These are phyloP conservation scores for Papiliotrema nemorosa DNA, from an alignment of 1,284 basidiomycete genomes.

Conservation along the genomic window DNA sequence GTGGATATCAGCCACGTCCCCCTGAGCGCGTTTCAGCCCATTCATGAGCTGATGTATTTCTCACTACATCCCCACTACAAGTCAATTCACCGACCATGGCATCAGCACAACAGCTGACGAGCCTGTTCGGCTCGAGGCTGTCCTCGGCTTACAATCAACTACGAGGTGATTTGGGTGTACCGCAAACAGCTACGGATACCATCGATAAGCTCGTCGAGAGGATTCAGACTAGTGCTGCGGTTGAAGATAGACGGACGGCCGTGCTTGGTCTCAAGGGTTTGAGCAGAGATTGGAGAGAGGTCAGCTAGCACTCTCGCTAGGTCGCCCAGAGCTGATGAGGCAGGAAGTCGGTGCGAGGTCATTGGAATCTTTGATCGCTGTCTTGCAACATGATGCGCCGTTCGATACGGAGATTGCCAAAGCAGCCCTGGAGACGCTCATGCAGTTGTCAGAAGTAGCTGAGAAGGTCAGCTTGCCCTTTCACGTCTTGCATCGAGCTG, in stretches of 20 bases:
- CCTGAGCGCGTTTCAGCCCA: too few relatives aligned
- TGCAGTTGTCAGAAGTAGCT: conserved; percentile 48
- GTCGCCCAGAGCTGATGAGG: neutral
- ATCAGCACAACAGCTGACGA: conserved; percentile 21
- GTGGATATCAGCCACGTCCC: too few relatives aligned
- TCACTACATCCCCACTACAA: too few relatives aligned
- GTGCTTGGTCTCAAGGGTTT: conserved; percentile 90
- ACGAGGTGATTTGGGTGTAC: conserved; percentile 47
- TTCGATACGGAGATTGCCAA: conserved; percentile 86
- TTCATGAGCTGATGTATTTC: too few relatives aligned
- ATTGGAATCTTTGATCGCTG: conserved; percentile 70
- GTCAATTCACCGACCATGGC: too few relatives aligned
- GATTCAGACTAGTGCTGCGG: conserved; percentile 75
- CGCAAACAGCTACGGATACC: conserved; percentile 78
- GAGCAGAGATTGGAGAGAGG: conserved; percentile 78
- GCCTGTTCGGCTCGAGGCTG: conserved; percentile 41
- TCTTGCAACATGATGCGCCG: conserved; percentile 78
- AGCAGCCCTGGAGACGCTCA: conserved; percentile 81
- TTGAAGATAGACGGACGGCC: conserved; percentile 86
- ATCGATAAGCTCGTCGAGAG: conserved; percentile 83
- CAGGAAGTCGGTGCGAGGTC: conserved; percentile 74
- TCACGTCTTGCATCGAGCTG: neutral
- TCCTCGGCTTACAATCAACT: conserved; percentile 47
- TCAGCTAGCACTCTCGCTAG: conserved; percentile 17
- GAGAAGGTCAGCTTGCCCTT: conserved; percentile 35